Conservation (phyloP, 2,329 filamentous ascomycete genomes). For the Emmonsia crescens region DNA sequence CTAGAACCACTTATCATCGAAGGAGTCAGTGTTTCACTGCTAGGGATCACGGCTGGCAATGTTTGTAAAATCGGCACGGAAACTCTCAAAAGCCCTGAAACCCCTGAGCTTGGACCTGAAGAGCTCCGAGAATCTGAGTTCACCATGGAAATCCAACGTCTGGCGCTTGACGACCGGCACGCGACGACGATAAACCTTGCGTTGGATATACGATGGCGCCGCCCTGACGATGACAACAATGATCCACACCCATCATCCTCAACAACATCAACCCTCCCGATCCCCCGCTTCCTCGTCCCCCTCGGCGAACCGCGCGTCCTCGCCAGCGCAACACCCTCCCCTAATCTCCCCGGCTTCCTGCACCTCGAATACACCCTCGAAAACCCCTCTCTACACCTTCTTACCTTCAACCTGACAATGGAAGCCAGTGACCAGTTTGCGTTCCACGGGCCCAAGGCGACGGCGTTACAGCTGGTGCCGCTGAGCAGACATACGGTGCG, state of each 20-base stretch:
- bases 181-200: constrained; percentile 63
- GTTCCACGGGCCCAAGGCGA: constrained; percentile 79
- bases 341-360: constrained; percentile 24
- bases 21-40: constrained; percentile 52
- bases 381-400: constrained; percentile 87
- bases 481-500: constrained; percentile 62
- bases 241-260: not conserved
- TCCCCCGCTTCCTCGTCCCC: constrained; percentile 71
- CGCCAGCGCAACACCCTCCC: constrained; percentile 33
- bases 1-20: constrained; percentile 50
- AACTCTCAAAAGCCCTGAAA: constrained; percentile 21
- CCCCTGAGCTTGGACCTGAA: constrained; percentile 47
- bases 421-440: constrained; percentile 87
- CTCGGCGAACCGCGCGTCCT: constrained; percentile 81
- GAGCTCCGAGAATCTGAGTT: constrained; percentile 64
- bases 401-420: constrained; percentile 87
- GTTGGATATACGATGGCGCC: constrained; percentile 67
- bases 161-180: constrained; percentile 69
- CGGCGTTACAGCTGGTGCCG: constrained; percentile 69
- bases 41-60: constrained; percentile 52
- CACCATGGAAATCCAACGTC: constrained; percentile 62
- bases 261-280: constrained; percentile 54
- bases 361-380: constrained; percentile 64
- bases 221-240: constrained; percentile 32
- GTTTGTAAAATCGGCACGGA: constrained; percentile 40